A percentile compares a stretch with the other conserved stretches of the same genome.
Evolutionary conservation across 352 stramenopile species (phyloP).

Genomic region (Sclerospora graminicola): DNA sequence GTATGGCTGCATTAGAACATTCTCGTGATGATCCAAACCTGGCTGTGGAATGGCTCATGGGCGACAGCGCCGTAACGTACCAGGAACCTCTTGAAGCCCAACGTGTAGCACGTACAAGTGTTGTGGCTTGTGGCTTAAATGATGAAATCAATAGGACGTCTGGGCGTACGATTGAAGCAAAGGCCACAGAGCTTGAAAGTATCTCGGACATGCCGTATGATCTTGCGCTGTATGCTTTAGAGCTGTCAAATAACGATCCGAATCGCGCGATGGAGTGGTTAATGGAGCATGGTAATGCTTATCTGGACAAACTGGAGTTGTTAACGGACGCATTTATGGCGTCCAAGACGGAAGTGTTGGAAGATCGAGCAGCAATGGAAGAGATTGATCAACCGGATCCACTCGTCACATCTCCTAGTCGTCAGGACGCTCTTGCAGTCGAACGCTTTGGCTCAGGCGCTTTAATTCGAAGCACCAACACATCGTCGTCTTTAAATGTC

Average conservation of each 20-base stretch:
- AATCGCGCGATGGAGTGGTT: slow-evolving; percentile 85
- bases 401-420: slow-evolving; percentile 28
- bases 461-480: slow-evolving; percentile 5
- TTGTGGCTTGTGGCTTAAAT: slow-evolving; percentile 21
- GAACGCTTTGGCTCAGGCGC: slow-evolving; percentile 15
- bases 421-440: slow-evolving; percentile 7
- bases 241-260: slow-evolving; percentile 69
- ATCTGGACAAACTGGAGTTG: slow-evolving; percentile 39
- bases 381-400: slow-evolving; percentile 65
- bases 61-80: slow-evolving; percentile 52
- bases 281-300: slow-evolving; percentile 69
- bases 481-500: slow-evolving; percentile 23
- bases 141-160: slow-evolving; percentile 8
- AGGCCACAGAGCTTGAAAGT: slow-evolving; percentile 55
- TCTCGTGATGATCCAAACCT: slow-evolving; percentile 76
- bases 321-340: slow-evolving; percentile 40
- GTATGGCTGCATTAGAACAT: slow-evolving; percentile 72
- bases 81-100: slow-evolving; percentile 60
- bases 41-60: slow-evolving; percentile 83
- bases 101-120: slow-evolving; percentile 34
- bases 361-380: slow-evolving; percentile 61
- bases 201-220: slow-evolving; percentile 71
- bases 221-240: slow-evolving; percentile 51
- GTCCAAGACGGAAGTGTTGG: slow-evolving; percentile 32
- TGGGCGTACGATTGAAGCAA: slow-evolving; percentile 36